Percentiles rank a stretch among this genome's conserved stretches.
phyloP scores from a whole-genome alignment of 1,139 yeast species.

The Pichia sp. region DNA sequence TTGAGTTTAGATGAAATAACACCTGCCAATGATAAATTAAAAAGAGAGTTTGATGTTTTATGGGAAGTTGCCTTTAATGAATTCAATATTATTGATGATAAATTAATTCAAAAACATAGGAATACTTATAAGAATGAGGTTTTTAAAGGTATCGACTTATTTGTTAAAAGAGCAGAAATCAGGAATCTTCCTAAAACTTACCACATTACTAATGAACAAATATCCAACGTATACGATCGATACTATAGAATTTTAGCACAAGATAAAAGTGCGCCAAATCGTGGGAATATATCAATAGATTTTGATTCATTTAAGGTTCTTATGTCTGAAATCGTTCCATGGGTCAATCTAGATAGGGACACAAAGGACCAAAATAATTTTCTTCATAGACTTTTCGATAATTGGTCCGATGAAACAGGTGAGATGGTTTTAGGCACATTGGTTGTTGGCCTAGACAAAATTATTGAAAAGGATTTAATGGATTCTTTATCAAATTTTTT shows the following conservation, averaged over 20 bases:
- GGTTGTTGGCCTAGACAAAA: constrained; percentile 62
- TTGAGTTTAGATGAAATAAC: constrained; percentile 66
- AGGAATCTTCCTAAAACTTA: constrained; percentile 74
- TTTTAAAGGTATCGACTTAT: constrained; percentile 77
- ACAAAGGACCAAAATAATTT: constrained; percentile 38
- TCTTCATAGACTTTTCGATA: constrained; percentile 55
- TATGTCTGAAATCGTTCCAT: constrained; percentile 75
- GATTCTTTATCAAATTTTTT: constrained; percentile 74
- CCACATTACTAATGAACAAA: constrained; percentile 50
- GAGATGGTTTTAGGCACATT: constrained; percentile 64
- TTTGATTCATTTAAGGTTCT: constrained; percentile 65
- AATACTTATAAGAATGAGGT: constrained; percentile 69
- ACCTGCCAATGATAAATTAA: constrained; percentile 55
- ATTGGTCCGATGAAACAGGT: constrained; percentile 37
- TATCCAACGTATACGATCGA: constrained; percentile 75
- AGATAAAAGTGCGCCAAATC: constrained; percentile 65
- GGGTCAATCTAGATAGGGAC: constrained; percentile 45
- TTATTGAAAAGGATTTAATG: constrained; percentile 73
- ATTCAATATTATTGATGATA: constrained; percentile 74
- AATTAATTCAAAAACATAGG: constrained; percentile 62
- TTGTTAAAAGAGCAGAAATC: constrained; percentile 87
- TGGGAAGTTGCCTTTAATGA: constrained; percentile 91
- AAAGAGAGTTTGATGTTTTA: constrained; percentile 84
- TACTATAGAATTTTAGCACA: constrained; percentile 60
- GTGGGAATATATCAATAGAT: constrained; percentile 50